A percentile compares a stretch with the other conserved stretches of the same genome.
These are phyloP conservation scores for Clarireedia monteithiana DNA, from an alignment of 2,329 filamentous ascomycete species.

Conservation along the genomic window DNA sequence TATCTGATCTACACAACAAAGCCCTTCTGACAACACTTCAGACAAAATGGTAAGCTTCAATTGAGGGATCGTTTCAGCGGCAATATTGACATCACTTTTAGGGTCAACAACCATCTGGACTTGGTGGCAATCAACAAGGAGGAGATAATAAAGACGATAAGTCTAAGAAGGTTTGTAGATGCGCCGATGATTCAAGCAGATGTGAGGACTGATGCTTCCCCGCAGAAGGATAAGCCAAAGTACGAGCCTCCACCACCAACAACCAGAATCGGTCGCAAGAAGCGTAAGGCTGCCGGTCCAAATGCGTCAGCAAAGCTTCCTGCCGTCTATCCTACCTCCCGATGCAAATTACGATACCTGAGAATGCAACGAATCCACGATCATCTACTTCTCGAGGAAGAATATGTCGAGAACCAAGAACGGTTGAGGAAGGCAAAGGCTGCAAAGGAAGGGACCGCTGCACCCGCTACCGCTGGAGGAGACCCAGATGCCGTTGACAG, in stretches of 20 bases:
- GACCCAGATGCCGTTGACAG: conserved; percentile 73
- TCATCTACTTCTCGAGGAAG: conserved; percentile 91
- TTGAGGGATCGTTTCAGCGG: conserved; percentile 5
- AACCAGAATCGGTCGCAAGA: conserved; percentile 94
- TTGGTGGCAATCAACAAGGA: conserved; percentile 43
- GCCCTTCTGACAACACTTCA: conserved; percentile 9
- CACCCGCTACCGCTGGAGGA: conserved; percentile 45
- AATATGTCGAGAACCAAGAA: conserved; percentile 99
- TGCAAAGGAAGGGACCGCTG: conserved; percentile 57
- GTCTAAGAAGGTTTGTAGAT: conserved; percentile 74
- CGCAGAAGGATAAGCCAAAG: conserved; percentile 98
- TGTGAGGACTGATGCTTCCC: conserved; percentile 14
- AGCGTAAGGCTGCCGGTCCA: conserved; percentile 89
- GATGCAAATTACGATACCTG: conserved; percentile 94
- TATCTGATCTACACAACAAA: not conserved
- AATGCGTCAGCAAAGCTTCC: conserved; percentile 95
- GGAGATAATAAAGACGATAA: conserved; percentile 76
- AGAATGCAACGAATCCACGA: conserved; percentile 99
- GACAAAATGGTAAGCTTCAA: conserved; percentile 26
- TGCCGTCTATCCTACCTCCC: conserved; percentile 85
- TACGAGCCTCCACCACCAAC: conserved; percentile 98
- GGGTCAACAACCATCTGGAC: conserved; percentile 37
- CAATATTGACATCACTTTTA: conserved; percentile 19
- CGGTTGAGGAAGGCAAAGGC: conserved; percentile 87
- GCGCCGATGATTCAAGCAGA: not conserved